Base-by-base conservation (phyloP, 2,329 filamentous ascomycete genomes). In the Hymenoscyphus fraxineus region DNA sequence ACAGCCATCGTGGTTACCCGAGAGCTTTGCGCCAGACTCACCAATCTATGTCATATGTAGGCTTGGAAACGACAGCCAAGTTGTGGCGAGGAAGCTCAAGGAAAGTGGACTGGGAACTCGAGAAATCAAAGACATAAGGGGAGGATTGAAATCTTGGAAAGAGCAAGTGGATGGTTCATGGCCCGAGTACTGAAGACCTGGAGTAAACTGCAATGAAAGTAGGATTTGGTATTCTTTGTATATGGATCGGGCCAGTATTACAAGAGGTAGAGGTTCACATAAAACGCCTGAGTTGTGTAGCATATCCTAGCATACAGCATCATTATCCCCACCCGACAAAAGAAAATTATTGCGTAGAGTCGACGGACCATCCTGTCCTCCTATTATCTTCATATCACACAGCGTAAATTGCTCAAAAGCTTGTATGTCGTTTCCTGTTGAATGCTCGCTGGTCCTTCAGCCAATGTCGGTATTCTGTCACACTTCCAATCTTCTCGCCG, bases 361-460 rank as follows among this genome's bases (percentile, higher is more conserved):
- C 39, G 19, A 31, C 12, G 44, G 44, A 62, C 60, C 51, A n/a
- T 6, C 39, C 27, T 27, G 55, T 58, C 16, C 35, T 51, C 55
- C 62, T 35, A 55, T n/a, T 55, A n/a, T 27, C 44, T n/a, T 40
- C 44, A 40, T 38, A 75, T 51, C 44, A 9, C 44, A 22, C 44
- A 51, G 7, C 44, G 22, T 22, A 22, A 47, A 51, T 22, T 22
- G 12, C 19, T 51, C n/a, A 51, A 27, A 51, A 68, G 59, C 74
- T 75, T 39, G 72, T 74, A 56, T 73, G 70, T 64, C 74, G 70
- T 86, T 96, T 96, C 82, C 93, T 93, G 81, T 96, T 97, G 80
- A 97, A 99, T 10, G 93, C 94, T 67, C 94, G 85, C 82, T 98
- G 95, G 75, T 99, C 95, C 83, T 97, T 98, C 74, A 99, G 80